phyloP scores from a whole-genome alignment of 2,329 filamentous ascomycete species.

The Blumeriella jaapii region DNA sequence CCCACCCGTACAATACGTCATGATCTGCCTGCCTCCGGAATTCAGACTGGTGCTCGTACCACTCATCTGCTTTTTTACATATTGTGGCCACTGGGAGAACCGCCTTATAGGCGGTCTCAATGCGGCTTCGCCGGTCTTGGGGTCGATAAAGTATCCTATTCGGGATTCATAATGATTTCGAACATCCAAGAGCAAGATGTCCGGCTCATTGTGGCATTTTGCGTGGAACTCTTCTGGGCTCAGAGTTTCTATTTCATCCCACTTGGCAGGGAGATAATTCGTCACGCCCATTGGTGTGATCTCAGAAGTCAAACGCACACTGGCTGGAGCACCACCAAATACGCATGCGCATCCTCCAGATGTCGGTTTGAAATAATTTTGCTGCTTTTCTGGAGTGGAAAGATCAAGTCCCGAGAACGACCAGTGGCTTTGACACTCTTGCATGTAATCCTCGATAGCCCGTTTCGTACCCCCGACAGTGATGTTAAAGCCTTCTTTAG shows the following conservation, averaged over 20 bases:
- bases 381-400: constrained; percentile 7
- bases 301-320: constrained; percentile 20
- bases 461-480: constrained; percentile 23
- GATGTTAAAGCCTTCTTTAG: constrained; percentile 27
- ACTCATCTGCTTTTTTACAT: constrained; percentile 20
- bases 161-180: constrained; percentile 27
- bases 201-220: constrained; percentile 14
- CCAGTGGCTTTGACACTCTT: constrained; percentile 23
- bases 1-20: constrained; percentile 27
- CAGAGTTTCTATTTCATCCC: constrained; percentile 21
- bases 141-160: constrained; percentile 26
- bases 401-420: constrained; percentile 21
- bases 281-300: constrained; percentile 27
- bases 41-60: neutral
- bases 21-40: constrained; percentile 14
- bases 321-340: constrained; percentile 19
- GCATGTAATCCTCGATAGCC: constrained; percentile 20
- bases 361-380: constrained; percentile 24
- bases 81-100: constrained; percentile 27
- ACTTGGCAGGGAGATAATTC: constrained; percentile 22
- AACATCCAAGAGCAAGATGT: constrained; percentile 23
- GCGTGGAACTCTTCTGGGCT: constrained; percentile 23
- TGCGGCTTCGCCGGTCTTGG: constrained; percentile 20
- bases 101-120: constrained; percentile 23
- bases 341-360: constrained; percentile 24